Conservation (phyloP, 441 rosid genomes). For the Capsella rubella region DNA sequence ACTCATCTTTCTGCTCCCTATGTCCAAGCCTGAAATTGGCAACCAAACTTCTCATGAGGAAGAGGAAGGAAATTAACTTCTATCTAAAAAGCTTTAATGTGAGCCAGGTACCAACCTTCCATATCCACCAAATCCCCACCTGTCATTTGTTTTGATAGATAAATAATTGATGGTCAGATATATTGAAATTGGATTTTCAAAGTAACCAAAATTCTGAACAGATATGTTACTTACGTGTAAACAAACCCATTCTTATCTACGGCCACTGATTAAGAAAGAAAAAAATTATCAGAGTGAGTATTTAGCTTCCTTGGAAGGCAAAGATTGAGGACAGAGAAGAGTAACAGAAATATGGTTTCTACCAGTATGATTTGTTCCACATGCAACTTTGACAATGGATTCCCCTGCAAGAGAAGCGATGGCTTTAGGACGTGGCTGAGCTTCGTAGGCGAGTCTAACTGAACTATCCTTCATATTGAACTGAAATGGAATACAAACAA, state of each 20-base stretch:
- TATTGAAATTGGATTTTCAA: conserved; percentile 2
- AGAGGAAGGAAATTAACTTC: background rate
- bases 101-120: conserved; percentile 74
- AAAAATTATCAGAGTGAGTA: conserved; percentile 21
- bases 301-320: conserved; percentile 16
- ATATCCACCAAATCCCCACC: conserved; percentile 99
- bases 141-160: conserved; percentile 45
- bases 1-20: conserved; percentile 98
- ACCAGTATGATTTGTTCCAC: conserved; percentile 98
- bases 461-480: conserved; percentile 92
- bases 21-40: conserved; percentile 84
- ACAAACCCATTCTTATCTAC: conserved; percentile 87
- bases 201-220: conserved; percentile 2
- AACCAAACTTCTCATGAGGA: conserved; percentile 32
- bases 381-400: conserved; percentile 91
- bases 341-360: conserved; percentile 27
- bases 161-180: conserved; percentile 36
- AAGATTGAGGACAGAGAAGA: background rate
- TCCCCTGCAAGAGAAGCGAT: conserved; percentile 77
- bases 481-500: conserved; percentile 47
- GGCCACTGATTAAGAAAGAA: conserved; percentile 70
- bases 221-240: conserved; percentile 78
- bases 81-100: conserved; percentile 2
- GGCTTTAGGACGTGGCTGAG: conserved; percentile 90
- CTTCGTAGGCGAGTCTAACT: conserved; percentile 87